Conservation (phyloP, 495 filamentous ascomycete species). For the Mycothermus thermophilus region DNA sequence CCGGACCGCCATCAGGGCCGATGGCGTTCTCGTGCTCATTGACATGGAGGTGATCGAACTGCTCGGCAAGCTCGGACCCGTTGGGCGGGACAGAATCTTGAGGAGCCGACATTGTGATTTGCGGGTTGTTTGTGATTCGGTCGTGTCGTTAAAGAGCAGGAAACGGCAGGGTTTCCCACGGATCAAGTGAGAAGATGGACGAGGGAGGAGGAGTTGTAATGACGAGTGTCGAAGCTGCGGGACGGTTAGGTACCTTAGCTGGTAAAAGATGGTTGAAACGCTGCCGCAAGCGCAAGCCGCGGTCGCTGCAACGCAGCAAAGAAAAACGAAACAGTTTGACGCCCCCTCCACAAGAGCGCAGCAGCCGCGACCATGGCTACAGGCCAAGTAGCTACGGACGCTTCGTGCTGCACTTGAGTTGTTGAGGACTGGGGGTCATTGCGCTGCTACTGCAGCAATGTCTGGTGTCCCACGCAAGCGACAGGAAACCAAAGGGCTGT, state of each 20-base stretch:
- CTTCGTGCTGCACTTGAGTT: too few species aligned
- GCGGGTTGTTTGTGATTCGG: constrained; percentile 6
- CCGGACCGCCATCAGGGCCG: constrained; percentile 53
- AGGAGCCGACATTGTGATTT: constrained; percentile 33
- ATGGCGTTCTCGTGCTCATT: constrained; percentile 41
- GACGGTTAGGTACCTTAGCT: background rate
- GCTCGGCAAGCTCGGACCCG: constrained; percentile 36
- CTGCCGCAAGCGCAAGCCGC: too few species aligned
- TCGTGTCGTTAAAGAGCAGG: background rate
- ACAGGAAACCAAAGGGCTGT: too few species aligned
- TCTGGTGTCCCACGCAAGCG: too few species aligned
- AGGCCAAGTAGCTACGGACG: too few species aligned
- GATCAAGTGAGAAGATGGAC: background rate
- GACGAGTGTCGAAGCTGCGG: background rate
- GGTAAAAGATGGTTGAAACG: too few species aligned
- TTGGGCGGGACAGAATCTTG: constrained; percentile 31
- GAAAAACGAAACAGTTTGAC: too few species aligned
- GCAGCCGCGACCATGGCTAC: too few species aligned
- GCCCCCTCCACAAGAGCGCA: too few species aligned
- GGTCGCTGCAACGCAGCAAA: too few species aligned
- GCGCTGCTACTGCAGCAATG: too few species aligned
- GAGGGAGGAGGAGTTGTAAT: background rate
- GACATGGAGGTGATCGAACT: constrained; percentile 34
- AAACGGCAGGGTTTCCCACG: background rate
- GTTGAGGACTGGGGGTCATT: too few species aligned